A percentile compares a stretch with the other conserved stretches of the same genome.
Evolutionary conservation across 352 stramenopile genomes (phyloP).

Genomic region (Globisporangium rhizosaccharum): DNA sequence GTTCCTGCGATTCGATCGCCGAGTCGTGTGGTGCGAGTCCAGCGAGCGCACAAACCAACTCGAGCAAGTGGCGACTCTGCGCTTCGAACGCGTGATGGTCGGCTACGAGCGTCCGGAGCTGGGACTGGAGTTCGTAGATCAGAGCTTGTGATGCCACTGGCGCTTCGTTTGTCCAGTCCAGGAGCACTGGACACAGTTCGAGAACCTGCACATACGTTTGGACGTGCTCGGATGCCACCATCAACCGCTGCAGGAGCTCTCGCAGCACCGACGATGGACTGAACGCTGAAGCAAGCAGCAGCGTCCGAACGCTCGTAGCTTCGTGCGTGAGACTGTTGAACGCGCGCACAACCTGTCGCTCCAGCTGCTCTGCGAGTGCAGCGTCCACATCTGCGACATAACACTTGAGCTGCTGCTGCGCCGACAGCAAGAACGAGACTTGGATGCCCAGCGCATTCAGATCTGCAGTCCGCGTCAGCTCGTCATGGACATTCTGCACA

Average conservation of each 20-base stretch:
- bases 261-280: constrained; percentile 22
- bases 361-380: constrained; percentile 8
- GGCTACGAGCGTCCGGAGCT: constrained; percentile 17
- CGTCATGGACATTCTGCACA: constrained; percentile 16
- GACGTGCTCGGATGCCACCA: constrained; percentile 16
- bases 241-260: constrained; percentile 19
- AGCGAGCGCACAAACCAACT: constrained; percentile 20
- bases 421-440: constrained; percentile 23
- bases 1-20: not conserved
- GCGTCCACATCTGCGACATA: constrained; percentile 12
- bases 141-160: constrained; percentile 4
- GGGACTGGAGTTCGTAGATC: constrained; percentile 20
- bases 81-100: constrained; percentile 18
- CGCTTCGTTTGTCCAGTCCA: constrained; percentile 18
- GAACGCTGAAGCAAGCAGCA: constrained; percentile 25
- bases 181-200: constrained; percentile 21
- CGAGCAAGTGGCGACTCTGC: constrained; percentile 20
- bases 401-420: constrained; percentile 17
- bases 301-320: constrained; percentile 6
- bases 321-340: constrained; percentile 35
- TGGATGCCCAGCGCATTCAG: constrained; percentile 19
- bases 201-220: constrained; percentile 21
- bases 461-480: constrained; percentile 17
- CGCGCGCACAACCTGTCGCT: constrained; percentile 16
- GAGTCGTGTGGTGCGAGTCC: not conserved